Conservation (phyloP, 129 eudicot genomes). For the Dittrichia graveolens region DNA sequence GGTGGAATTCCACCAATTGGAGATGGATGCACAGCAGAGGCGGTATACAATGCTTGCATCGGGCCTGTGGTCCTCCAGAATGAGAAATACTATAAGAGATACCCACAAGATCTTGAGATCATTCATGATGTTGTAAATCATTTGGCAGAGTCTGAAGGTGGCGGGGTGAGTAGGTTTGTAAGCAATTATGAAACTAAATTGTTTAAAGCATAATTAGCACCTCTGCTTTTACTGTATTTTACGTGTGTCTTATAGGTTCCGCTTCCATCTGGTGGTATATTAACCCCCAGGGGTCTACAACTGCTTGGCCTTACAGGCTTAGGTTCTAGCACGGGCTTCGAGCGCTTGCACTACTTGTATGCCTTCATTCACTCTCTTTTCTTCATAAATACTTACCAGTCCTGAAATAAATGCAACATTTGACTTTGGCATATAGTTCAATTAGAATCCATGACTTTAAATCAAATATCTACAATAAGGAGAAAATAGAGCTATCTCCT, state of each 20-base stretch:
- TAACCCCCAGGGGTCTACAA: constrained; percentile 89
- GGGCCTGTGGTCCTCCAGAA: constrained; percentile 64
- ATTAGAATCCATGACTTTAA: neutral
- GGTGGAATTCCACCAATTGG: constrained; percentile 92
- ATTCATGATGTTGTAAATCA: constrained; percentile 66
- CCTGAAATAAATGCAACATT: neutral
- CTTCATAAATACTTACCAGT: neutral
- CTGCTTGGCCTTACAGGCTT: constrained; percentile 78
- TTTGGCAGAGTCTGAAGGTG: constrained; percentile 79
- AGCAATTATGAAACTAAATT: neutral
- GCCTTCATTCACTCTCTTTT: constrained; percentile 1
- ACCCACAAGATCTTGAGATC: constrained; percentile 78
- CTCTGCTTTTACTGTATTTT: constrained; percentile 8
- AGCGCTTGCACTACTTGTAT: constrained; percentile 92
- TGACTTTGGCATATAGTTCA: constrained; percentile 1
- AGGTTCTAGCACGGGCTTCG: constrained; percentile 89
- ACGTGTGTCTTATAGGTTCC: constrained; percentile 54
- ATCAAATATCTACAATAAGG: neutral
- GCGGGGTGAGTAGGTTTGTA: constrained; percentile 65
- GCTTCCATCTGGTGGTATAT: constrained; percentile 94
- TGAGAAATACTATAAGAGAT: constrained; percentile 77
- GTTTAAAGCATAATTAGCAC: constrained; percentile 5
- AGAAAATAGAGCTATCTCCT: too few relatives aligned
- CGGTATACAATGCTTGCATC: constrained; percentile 72
- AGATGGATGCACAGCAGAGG: constrained; percentile 79